Conservation (phyloP, 192 early-diverging fungal genomes). For the Entomortierella lignicola region DNA sequence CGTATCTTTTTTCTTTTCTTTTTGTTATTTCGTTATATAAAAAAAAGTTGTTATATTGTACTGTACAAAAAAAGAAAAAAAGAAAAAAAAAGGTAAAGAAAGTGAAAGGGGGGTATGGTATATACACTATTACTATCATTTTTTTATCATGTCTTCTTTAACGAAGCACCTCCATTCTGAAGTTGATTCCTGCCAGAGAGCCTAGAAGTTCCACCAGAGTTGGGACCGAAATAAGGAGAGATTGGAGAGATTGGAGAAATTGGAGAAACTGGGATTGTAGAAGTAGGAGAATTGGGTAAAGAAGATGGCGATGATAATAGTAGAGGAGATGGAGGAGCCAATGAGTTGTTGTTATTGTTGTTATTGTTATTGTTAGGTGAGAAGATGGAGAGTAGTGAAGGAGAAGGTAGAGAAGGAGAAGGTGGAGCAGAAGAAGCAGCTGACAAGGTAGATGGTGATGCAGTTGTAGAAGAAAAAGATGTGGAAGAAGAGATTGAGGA, state of each 20-base stretch:
- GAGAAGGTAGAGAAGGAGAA: not conserved
- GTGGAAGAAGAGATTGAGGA: not conserved
- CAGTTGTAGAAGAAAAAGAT: too few relatives aligned
- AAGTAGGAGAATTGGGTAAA: not conserved
- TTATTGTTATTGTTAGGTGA: not conserved
- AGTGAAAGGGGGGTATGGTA: too few relatives aligned
- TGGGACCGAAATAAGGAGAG: constrained; percentile 7
- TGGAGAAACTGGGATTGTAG: constrained; percentile 19
- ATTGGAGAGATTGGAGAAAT: constrained; percentile 42
- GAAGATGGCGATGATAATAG: too few relatives aligned
- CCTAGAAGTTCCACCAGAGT: constrained; percentile 18
- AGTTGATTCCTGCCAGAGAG: constrained; percentile 16
- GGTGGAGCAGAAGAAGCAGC: too few relatives aligned
- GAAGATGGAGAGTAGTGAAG: not conserved
- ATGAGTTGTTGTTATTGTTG: not conserved
- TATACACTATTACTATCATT: too few relatives aligned
- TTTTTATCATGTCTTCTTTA: not conserved
- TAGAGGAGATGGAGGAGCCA: not conserved
- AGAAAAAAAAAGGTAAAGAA: too few relatives aligned
- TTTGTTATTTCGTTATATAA: not conserved
- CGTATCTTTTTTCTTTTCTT: not conserved
- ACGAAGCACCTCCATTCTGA: not conserved
- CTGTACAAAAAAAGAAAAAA: too few relatives aligned
- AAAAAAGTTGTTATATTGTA: too few relatives aligned
- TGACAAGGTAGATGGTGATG: too few relatives aligned